Evolutionary conservation across 148 eudicot species (phyloP), one percentile per base, ranked within the genome.

Genomic region (Rheum nobile): DNA sequence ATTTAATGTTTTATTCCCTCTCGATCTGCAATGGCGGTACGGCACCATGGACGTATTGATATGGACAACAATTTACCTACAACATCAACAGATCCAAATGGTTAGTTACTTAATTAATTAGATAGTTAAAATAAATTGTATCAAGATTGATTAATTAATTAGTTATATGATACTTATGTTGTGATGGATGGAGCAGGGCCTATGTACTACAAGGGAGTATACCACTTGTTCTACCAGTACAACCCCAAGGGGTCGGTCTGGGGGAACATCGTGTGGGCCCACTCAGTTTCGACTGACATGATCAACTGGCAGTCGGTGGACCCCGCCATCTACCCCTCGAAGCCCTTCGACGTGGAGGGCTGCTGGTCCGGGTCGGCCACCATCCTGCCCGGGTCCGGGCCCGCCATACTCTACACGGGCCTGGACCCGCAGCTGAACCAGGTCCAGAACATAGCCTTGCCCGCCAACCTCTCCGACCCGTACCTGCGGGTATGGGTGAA

Each of bases 201-300:
- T 63, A 71, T 86, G 77, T 78, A 74, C 52, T 84, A 86, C 65
- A 82, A 84, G 35, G 87, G 89, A 71, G 78, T 76, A 17, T 86
- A 86, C 71, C 89, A 86, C 71, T 74, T 86, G 39, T 86, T 86
- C 81, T 86, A 86, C 71, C 89, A 86, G 47, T 86, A 86, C 76
- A 86, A 84, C 44, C 87, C 85, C 34, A 75, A 82, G 61, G 80
- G 82, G 4, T 80, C 89, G 35, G 74, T 86, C 47, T 86, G 89
- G 89, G 89, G 87, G 2, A 84, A 82, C 72, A 86, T 86, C 57
- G 84, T 83, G 32, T 86, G 89, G 89, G 89, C 84, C 71, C 89
- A 86, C 75, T 82, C 89, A 0, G 78, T 83, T 1, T 86, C 89
- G 19, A 74, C 76, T 29, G 89, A 86, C 79, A 77, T 86, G 22